These are phyloP conservation scores for Camellia lanceoleosa DNA, from an alignment of 148 eudicot species.

Conservation along the genomic window DNA sequence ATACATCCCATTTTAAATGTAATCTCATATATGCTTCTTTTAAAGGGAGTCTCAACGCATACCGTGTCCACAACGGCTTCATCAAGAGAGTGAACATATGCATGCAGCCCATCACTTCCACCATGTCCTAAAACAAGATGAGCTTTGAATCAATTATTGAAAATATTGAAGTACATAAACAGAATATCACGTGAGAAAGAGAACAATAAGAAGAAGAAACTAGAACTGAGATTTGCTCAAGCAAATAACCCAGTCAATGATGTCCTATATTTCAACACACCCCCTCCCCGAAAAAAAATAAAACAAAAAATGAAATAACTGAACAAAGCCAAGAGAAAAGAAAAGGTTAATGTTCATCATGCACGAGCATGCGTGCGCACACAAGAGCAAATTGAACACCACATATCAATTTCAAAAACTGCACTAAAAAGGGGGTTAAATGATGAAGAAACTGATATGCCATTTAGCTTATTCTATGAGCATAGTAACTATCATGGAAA, in stretches of 20 bases:
- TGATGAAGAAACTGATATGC: not conserved
- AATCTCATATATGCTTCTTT: not conserved
- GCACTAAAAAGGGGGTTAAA: not conserved
- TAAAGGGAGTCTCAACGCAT: conserved; percentile 15
- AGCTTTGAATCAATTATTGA: not conserved
- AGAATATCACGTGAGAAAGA: not conserved
- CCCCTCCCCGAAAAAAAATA: no score
- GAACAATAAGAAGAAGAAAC: no score
- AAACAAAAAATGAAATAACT: no score
- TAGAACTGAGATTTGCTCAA: no score
- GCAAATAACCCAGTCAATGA: no score
- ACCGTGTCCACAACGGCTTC: conserved; percentile 71
- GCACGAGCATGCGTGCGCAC: not conserved
- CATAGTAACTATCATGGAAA: not conserved
- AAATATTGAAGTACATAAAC: not conserved
- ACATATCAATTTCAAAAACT: not conserved
- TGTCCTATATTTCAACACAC: no score
- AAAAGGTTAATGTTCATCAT: not conserved
- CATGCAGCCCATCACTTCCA: conserved; percentile 96
- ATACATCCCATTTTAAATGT: not conserved
- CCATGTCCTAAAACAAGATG: conserved; percentile 60
- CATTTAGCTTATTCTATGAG: not conserved
- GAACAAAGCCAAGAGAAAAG: not conserved
- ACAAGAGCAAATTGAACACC: not conserved
- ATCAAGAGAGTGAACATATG: conserved; percentile 81